Evolutionary conservation across 139 green algal genomes (phyloP).

Genomic region (Coccomyxa sp.): DNA sequence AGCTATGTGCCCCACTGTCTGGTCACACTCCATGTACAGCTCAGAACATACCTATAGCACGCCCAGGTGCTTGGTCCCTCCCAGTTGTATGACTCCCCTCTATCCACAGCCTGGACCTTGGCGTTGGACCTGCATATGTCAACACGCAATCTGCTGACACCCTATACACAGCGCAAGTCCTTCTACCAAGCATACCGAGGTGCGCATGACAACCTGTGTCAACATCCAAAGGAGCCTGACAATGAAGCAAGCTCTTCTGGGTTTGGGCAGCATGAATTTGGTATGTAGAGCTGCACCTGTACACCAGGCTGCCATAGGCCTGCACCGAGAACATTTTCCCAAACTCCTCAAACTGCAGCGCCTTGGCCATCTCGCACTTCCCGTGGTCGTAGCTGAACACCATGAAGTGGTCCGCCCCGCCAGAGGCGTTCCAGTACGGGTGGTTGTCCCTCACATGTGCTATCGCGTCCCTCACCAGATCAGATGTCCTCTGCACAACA

Average conservation of each 20-base stretch:
- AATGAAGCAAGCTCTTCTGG: no score
- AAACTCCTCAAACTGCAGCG: not conserved
- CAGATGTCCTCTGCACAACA: not conserved
- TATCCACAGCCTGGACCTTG: not conserved
- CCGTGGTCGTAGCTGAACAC: conserved; percentile 5
- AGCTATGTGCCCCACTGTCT: no score
- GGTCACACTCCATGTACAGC: no score
- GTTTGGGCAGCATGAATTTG: not conserved
- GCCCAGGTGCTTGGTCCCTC: not conserved
- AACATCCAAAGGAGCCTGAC: no score
- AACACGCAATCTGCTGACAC: no score
- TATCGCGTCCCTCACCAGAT: not conserved
- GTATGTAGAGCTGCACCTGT: conserved; percentile 1
- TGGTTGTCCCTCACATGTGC: not conserved
- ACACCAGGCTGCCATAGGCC: conserved; percentile 4
- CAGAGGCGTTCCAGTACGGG: not conserved
- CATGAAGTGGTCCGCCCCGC: conserved; percentile 5
- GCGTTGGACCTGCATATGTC: not conserved
- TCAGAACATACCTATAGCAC: not conserved
- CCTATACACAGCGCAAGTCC: no score
- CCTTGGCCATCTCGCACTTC: not conserved
- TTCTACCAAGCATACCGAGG: no score
- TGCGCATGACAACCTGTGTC: no score
- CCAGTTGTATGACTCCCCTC: not conserved
- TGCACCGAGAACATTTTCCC: conserved; percentile 2